Evolutionary conservation across 305 asterid genomes (phyloP).

Genomic region (Fraxinus ornus): DNA sequence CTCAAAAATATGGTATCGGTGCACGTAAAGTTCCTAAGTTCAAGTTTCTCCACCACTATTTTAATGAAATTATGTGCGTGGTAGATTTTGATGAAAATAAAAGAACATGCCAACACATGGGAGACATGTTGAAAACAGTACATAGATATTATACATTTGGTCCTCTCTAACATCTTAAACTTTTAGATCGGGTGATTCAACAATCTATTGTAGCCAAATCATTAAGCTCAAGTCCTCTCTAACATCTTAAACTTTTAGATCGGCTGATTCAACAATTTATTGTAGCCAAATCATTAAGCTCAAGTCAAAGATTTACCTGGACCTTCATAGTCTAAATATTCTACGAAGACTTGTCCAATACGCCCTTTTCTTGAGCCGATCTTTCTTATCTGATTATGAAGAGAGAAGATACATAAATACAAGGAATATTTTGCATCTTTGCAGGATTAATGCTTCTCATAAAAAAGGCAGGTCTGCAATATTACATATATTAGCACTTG

Average conservation of each 20-base stretch:
- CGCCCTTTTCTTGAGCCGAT: not conserved
- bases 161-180: not conserved
- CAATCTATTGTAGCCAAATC: not conserved
- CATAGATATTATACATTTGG: not conserved
- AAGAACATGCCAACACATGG: not conserved
- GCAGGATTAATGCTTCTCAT: not conserved
- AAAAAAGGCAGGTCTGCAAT: not conserved
- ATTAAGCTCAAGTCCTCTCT: no score
- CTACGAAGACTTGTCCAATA: not conserved
- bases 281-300: not conserved
- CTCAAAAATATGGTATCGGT: not conserved
- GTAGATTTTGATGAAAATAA: not conserved
- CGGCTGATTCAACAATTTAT: not conserved
- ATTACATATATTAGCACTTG: not conserved
- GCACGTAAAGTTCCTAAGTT: not conserved
- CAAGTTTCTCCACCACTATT: not conserved
- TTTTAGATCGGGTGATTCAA: not conserved
- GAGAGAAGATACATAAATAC: not conserved
- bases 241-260: no score
- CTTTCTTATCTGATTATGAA: constrained; percentile 6
- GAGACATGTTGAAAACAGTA: not conserved
- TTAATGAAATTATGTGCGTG: not conserved
- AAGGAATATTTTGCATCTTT: not conserved
- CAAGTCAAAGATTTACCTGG: constrained; percentile 3
- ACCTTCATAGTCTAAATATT: constrained; percentile 2